Conservation (phyloP, 495 filamentous ascomycete species). For the Neurospora sp. region DNA sequence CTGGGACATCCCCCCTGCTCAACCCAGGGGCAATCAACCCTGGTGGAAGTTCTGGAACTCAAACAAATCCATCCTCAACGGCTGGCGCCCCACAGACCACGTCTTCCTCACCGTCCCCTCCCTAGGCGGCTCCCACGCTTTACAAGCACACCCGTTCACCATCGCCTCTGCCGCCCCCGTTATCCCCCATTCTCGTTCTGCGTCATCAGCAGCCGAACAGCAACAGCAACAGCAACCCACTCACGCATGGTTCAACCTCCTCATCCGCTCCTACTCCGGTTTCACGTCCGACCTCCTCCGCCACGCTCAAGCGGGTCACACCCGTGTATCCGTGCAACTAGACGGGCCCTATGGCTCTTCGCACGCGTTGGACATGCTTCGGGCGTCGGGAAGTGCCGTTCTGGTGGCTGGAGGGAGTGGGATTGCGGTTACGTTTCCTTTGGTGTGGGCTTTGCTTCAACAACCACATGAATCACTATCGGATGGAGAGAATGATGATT, state of each 20-base stretch:
- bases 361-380: slow-evolving; percentile 18
- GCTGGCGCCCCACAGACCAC: slow-evolving; percentile 50
- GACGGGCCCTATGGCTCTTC: slow-evolving; percentile 52
- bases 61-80: slow-evolving; percentile 29
- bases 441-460: slow-evolving; percentile 28
- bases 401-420: slow-evolving; percentile 53
- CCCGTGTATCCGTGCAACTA: slow-evolving; percentile 26
- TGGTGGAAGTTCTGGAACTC: slow-evolving; percentile 6
- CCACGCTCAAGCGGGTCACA: slow-evolving; percentile 28
- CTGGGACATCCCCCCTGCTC: slow-evolving; percentile 18
- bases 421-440: slow-evolving; percentile 45
- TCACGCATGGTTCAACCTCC: slow-evolving; percentile 39
- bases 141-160: slow-evolving; percentile 51
- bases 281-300: slow-evolving; percentile 46
- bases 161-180: slow-evolving; percentile 40
- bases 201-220: neutral
- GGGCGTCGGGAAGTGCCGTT: slow-evolving; percentile 34
- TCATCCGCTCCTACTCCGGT: slow-evolving; percentile 46
- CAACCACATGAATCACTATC: neutral
- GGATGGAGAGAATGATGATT: neutral
- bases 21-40: neutral
- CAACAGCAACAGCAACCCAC: slow-evolving; percentile 6
- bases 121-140: slow-evolving; percentile 24
- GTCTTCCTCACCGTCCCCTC: slow-evolving; percentile 46
- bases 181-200: neutral